Evolutionary conservation across 2,329 filamentous ascomycete species (phyloP), one percentile per base, ranked within the genome.

Genomic region (Nemania sp.): DNA sequence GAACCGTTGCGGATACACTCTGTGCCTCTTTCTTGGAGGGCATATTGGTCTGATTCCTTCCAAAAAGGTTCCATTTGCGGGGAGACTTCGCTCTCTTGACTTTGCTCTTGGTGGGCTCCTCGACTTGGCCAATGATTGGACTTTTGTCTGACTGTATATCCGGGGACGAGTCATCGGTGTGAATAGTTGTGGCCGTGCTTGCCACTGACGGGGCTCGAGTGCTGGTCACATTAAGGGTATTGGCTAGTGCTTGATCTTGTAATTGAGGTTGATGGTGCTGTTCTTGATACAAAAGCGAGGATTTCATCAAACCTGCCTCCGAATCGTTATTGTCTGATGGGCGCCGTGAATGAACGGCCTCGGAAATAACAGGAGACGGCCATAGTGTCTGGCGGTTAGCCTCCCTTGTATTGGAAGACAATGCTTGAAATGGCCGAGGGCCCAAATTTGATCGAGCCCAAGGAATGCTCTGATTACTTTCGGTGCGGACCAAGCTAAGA

Each of bases 31-130:
- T 75, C 52, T 76, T 77, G 2, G 60, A 60, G 60, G 63, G 46
- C 2, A 75, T 63, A 36, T 75, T 72, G 30, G 69, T 76, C 24
- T 82, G 79, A 0, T 80, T 80, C 41, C 82, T 76, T 43, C 82
- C 77, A 60, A 87, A 86, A 11, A 86, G 66, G 58, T 85, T 86
- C 84, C 84, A 87, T 61, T 80, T 84, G 6, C 80, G 77, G 20
- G 82, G 82, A 22, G 80, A 82, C 37, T 75, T 78, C 1, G 77
- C 66, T 48, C 76, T 75, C 66, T 84, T 86, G 19, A 76, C n/a
- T 74, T 19, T 83, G 68, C 66, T 85, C 86, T 68, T 79, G 84
- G 80, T 72, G 24, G 64, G 66, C 17, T 65, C 60, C 19, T 58
- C 64, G 57, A 68, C 45, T 20, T 66, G 61, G 9, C 66, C 53